These are phyloP conservation scores for Fistulifera solaris DNA, from an alignment of 108 stramenopile species.

Conservation along the genomic window DNA sequence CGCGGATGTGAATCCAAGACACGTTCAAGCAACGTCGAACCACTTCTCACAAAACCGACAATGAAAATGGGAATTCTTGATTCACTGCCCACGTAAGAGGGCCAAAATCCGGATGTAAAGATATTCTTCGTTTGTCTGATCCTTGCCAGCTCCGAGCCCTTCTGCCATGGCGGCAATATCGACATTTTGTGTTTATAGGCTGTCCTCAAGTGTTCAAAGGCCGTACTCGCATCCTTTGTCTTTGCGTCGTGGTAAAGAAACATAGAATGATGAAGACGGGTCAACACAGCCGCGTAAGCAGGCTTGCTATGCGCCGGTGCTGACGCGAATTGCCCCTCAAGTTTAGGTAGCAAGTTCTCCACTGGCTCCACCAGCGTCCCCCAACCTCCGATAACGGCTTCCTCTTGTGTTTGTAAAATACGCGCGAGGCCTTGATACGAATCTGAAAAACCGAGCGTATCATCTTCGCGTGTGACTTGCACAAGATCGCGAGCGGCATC, in stretches of 20 bases:
- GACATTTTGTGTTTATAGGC: conserved; percentile 64
- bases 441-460: conserved; percentile 37
- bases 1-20: conserved; percentile 77
- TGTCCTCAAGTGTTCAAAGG: conserved; percentile 53
- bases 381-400: conserved; percentile 51
- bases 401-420: conserved; percentile 56
- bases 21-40: conserved; percentile 78
- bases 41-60: conserved; percentile 80
- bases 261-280: conserved; percentile 59
- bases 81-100: conserved; percentile 46
- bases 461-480: conserved; percentile 39
- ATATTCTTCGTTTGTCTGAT: conserved; percentile 46
- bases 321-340: conserved; percentile 18
- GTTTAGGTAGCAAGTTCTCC: conserved; percentile 22
- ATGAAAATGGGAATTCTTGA: conserved; percentile 68
- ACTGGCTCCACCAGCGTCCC: conserved; percentile 26
- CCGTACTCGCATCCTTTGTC: conserved; percentile 48
- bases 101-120: conserved; percentile 58
- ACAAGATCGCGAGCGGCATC: conserved; percentile 50
- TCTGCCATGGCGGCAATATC: conserved; percentile 40
- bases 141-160: conserved; percentile 40
- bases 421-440: conserved; percentile 56
- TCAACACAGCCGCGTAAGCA: conserved; percentile 18
- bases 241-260: conserved; percentile 74
- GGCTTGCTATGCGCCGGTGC: conserved; percentile 6